These are phyloP conservation scores for Lentinula guzmanii DNA, from an alignment of 768 basidiomycete species.

Conservation along the genomic window DNA sequence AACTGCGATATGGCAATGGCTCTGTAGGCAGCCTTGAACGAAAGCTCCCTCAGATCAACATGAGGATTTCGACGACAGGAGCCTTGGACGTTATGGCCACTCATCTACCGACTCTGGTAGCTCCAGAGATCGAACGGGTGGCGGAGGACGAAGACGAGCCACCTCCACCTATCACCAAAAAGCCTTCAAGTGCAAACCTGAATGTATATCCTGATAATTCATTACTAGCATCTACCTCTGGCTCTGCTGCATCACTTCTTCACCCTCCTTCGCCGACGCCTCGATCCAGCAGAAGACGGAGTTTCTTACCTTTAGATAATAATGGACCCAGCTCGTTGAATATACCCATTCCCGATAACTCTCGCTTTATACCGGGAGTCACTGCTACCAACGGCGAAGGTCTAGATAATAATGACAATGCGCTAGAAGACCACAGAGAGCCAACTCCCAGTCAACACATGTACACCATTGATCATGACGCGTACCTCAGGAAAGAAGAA, in stretches of 20 bases:
- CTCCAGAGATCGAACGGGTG: background rate
- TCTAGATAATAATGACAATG: conserved; percentile 14
- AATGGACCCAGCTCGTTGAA: conserved; percentile 42
- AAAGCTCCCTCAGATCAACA: conserved; percentile 56
- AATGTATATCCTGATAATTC: conserved; percentile 8
- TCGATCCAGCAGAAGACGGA: conserved; percentile 67
- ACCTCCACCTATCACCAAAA: background rate
- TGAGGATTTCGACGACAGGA: conserved; percentile 70
- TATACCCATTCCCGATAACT: conserved; percentile 59
- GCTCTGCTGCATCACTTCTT: conserved; percentile 30
- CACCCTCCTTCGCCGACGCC: conserved; percentile 36
- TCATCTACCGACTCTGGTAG: conserved; percentile 14
- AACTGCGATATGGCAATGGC: conserved; percentile 10
- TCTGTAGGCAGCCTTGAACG: conserved; percentile 20
- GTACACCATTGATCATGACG: conserved; percentile 35
- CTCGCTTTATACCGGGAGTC: conserved; percentile 51
- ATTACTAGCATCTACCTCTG: background rate
- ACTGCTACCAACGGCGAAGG: conserved; percentile 32
- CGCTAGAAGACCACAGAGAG: conserved; percentile 15
- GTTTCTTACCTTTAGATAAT: conserved; percentile 82
- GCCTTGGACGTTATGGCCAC: conserved; percentile 45
- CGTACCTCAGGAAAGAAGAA: conserved; percentile 57
- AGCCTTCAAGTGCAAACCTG: conserved; percentile 21
- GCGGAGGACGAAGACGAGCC: background rate
- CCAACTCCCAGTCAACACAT: conserved; percentile 36